These are phyloP conservation scores for Chlorophyllum brunneum DNA, from an alignment of 768 basidiomycete genomes.

Conservation along the genomic window DNA sequence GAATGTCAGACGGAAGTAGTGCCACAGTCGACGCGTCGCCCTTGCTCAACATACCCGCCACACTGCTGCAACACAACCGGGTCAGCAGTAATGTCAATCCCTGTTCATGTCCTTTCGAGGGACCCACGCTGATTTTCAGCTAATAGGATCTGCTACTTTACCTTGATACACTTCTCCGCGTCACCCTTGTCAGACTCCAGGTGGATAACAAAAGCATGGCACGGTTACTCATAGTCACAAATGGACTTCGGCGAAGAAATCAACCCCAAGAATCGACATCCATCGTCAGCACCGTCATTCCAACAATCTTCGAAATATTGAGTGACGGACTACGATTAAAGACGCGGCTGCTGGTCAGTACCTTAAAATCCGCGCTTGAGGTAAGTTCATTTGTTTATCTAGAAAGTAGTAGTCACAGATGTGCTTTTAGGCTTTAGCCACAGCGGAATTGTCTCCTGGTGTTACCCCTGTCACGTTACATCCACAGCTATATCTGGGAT, in stretches of 20 bases:
- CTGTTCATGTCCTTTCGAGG: not conserved
- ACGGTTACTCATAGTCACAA: constrained; percentile 45
- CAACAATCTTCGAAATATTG: constrained; percentile 46
- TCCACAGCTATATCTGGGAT: constrained; percentile 9
- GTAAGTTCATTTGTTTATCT: constrained; percentile 28
- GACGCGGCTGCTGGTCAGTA: constrained; percentile 42
- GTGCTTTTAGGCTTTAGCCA: constrained; percentile 4
- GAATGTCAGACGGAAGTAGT: constrained; percentile 51
- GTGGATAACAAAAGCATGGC: constrained; percentile 41
- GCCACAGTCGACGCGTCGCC: constrained; percentile 52
- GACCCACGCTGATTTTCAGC: constrained; percentile 3
- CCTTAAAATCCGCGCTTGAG: constrained; percentile 50
- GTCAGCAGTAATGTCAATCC: constrained; percentile 46
- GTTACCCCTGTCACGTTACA: constrained; percentile 4
- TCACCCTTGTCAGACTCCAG: constrained; percentile 43
- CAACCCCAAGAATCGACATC: constrained; percentile 20
- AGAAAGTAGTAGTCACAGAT: not conserved
- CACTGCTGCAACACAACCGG: constrained; percentile 59
- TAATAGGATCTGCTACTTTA: constrained; percentile 54
- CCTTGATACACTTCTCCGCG: constrained; percentile 58
- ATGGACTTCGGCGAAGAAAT: constrained; percentile 37
- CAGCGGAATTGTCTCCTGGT: constrained; percentile 18
- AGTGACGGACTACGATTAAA: constrained; percentile 52
- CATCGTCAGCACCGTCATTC: constrained; percentile 30
- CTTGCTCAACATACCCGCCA: constrained; percentile 45